Base-by-base conservation (phyloP, 371 early-diverging fungal genomes). In the Lichtheimia ornata region DNA sequence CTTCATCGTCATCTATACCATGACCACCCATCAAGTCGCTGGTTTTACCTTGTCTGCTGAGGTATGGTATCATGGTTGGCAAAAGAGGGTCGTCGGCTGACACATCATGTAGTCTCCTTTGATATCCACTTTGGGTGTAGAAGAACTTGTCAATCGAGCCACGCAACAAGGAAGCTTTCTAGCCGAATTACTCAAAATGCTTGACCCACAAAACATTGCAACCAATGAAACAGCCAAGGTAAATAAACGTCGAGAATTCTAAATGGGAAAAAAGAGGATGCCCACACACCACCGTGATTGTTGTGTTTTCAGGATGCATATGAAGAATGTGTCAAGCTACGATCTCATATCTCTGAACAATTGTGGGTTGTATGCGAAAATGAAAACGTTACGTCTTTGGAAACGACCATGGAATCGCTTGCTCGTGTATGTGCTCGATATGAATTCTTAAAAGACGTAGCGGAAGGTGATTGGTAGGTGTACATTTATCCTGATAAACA, bases 201-300 rank as follows among this genome's bases (percentile, higher is more conserved):
- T 72, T 15, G 76, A 73, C 15, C 74, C 74, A 27, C 57, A 65
- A 7, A 70, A 79, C 45, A 51, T 75, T 41, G 65, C 66, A 15
- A 47, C 63, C 20, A 79, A 79, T 35, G 76, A 79, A 64, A 75
- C 57, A 28, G 76, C 64, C 12, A 68, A 66, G 62, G 79, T 79
- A 69, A 55, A 12, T 5, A 27, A 22, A 13, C n/a, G 35, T 35
- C 11, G 11, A 35, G 35, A 2, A 30, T 30, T 27, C 27, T 35
- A 35, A 1, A 11, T 11, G 5, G 35, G 35, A 9, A 35, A 35
- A 35, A 35, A 35, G 9, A 35, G 11, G 35, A 6, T 35, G 35
- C 35, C 35, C 35, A 35, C 35, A 4, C 35, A 9, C 7, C 0
- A 35, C 1, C 22, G 50, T 50, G 25, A 17, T 18, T 47, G 18